These are phyloP conservation scores for Penicillium sp. DNA, from an alignment of 2,329 filamentous ascomycete genomes.

Conservation along the genomic window DNA sequence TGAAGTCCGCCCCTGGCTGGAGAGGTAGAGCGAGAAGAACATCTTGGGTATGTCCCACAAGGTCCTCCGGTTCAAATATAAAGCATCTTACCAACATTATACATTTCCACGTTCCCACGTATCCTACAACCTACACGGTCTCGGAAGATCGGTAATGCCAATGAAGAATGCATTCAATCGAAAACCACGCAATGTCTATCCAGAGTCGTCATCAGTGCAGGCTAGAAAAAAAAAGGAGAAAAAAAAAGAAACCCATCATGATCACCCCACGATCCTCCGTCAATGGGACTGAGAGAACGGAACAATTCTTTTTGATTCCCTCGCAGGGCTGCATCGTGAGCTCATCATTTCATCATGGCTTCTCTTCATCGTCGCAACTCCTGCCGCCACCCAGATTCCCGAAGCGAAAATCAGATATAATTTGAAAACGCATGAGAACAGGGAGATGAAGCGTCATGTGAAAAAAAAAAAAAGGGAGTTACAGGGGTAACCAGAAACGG, in stretches of 20 bases:
- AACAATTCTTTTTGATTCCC: conserved; percentile 3
- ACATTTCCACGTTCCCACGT: not conserved
- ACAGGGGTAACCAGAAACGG: conserved; percentile 10
- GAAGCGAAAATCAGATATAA: not conserved
- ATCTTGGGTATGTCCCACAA: not conserved
- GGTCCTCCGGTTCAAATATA: not conserved
- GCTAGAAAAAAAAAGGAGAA: conserved; percentile 17
- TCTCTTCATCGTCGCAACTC: conserved; percentile 17
- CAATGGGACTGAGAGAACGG: not conserved
- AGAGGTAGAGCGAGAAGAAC: not conserved
- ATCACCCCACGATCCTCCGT: not conserved
- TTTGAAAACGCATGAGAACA: not conserved
- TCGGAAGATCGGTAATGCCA: not conserved
- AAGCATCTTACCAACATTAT: not conserved
- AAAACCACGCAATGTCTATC: conserved; percentile 25
- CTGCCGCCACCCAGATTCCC: not conserved
- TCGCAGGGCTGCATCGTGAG: conserved; percentile 10
- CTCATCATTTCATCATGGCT: conserved; percentile 15
- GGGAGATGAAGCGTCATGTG: not conserved
- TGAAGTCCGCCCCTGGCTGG: not conserved
- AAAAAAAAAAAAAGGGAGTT: conserved; percentile 7
- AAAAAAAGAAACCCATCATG: conserved; percentile 5
- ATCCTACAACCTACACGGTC: not conserved
- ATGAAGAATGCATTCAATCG: conserved; percentile 21
- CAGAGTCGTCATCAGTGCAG: conserved; percentile 25